Evolutionary conservation across 345 rosid genomes (phyloP).

Genomic region (Corchorus capsularis): DNA sequence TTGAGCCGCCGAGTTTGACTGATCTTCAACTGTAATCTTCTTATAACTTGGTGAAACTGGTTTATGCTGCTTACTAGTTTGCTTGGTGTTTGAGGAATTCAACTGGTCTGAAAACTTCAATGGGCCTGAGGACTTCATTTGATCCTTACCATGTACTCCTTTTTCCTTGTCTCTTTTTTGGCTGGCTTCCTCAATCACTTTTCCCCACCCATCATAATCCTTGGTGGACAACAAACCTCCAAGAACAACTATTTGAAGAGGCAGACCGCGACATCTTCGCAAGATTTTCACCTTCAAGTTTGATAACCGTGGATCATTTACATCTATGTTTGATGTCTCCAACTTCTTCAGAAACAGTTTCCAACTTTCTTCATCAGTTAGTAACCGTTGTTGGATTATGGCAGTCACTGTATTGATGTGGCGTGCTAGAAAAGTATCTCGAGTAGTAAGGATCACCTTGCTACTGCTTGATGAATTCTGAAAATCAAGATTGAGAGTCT

Average conservation of each 20-base stretch:
- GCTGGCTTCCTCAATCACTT: not conserved
- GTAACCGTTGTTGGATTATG: not conserved
- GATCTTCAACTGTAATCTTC: not conserved
- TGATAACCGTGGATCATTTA: constrained; percentile 5
- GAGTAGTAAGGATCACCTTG: constrained; percentile 14
- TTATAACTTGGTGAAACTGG: not conserved
- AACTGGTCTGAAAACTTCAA: not conserved
- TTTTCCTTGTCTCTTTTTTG: not conserved
- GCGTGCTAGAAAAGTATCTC: not conserved
- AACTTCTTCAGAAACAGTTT: constrained; percentile 25
- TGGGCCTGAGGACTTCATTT: not conserved
- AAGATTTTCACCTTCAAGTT: constrained; percentile 10
- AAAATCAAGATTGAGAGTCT: not conserved
- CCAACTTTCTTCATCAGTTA: constrained; percentile 15
- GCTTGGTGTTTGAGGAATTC: not conserved
- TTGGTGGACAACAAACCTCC: constrained; percentile 17
- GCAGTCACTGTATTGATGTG: constrained; percentile 1
- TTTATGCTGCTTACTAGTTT: no score
- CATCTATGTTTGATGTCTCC: constrained; percentile 16
- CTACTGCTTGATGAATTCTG: constrained; percentile 17
- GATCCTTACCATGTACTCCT: constrained; percentile 12
- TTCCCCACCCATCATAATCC: not conserved
- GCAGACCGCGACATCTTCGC: constrained; percentile 10
- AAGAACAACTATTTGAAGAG: constrained; percentile 15
- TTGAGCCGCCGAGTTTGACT: not conserved